Evolutionary conservation across 257 asterid species (phyloP), one percentile per base, ranked within the genome.

Genomic region (Linaria vulgaris): DNA sequence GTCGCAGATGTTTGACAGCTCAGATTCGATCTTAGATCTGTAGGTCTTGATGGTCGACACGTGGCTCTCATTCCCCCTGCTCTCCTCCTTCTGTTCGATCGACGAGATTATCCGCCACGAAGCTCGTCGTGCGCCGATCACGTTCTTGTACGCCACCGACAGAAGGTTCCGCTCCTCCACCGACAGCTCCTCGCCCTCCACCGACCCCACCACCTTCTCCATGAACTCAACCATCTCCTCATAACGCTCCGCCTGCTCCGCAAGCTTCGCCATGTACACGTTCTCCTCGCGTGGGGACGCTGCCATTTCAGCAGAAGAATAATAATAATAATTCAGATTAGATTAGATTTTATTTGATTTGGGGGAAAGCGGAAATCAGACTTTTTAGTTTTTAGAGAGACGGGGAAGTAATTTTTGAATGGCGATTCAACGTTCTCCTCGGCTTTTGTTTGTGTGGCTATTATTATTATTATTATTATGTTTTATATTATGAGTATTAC

Each of bases 1-100:
- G 59, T 86, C 86, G 63, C 96, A 88, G 57, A 84, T 86, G 83
- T 64, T 20, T 30, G 95, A 71, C 12, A 88, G 85, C 81, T 88
- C 96, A 8, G 84, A 27, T 34, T 81, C 91, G 65, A 84, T 79
- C 83, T 84, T 84, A 37, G 74, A 76, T 58, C 83, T 52, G 56
- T 84, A 84, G 10, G 76, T 83, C 72, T 83, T 78, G 20, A 83
- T 78, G 41, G 66, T 72, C 31, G 47, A 74, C 19, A 83, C 85
- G 44, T 83, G 87, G 51, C 78, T 84, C 71, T 79, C 87, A 39
- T 80, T 83, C 12, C 87, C 85, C 17, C 87, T 85, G 23, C 79
- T 69, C 77, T 83, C 90, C 63, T 81, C 90, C 71, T 83, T 83
- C 64, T 81, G 90, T 72, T 83, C 90, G 38, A 80, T 83, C 71